Base-by-base conservation (phyloP, 345 rosid species). In the Eucalyptus shirleyi region DNA sequence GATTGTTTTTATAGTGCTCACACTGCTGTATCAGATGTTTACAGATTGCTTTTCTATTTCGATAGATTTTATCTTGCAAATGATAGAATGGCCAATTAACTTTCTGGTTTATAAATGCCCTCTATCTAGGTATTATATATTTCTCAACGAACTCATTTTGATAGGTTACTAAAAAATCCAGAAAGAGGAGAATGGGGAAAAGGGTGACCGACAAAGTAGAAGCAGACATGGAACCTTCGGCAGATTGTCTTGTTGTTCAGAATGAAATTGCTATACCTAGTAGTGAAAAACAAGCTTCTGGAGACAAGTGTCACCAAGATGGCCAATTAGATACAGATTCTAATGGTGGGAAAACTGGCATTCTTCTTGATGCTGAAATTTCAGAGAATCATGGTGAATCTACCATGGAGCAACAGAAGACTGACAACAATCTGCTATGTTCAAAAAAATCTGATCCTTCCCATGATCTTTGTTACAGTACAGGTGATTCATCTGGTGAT, bases 141-240 rank as follows among this genome's bases (percentile, higher is more conserved):
- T 86, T 55, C 21, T 55, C 44, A 32, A 21, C 9, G 2, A n/a
- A 50, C 47, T 91, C 91, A 53, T 65, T 93, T 56, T 87, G 88
- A 77, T 92, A 98, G 99, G 99, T 98, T 92, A 94, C 97, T 49
- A 97, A 89, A 94, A 97, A 95, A 91, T 94, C 95, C 83, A 97
- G 99, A 91, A 96, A 91, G 91, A 91, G 90, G 50, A 95, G 94
- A 92, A 97, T 93, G 93, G 96, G 92, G 89, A 93, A 93, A 93
- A 86, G 85, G 42, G 88, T 30, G 12, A 62, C 88, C 42, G 92
- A 91, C 86, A 92, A 93, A 88, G 91, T 90, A 87, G 91, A 94
- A 91, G 87, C 90, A 60, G 94, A 88, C 92, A 89, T 82, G 90
- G 93, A 92, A 86, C 90, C 42, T 50, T 89, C 91, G 89, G 95